Conservation (phyloP, 352 stramenopile species). For the Albugo candida region DNA sequence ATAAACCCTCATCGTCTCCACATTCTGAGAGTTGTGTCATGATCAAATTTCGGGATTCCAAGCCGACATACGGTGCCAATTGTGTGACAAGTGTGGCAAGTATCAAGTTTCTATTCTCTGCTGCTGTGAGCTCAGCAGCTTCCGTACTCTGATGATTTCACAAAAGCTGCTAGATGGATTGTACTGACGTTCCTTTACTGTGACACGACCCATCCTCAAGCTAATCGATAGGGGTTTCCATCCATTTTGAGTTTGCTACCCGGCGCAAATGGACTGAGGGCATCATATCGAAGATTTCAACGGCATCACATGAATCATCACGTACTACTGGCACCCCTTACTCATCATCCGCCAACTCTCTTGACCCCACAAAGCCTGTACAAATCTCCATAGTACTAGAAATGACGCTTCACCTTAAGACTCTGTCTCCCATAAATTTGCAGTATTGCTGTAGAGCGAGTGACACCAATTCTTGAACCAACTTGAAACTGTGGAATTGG, state of each 20-base stretch:
- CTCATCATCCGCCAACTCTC: constrained; percentile 11
- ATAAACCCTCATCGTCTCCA: constrained; percentile 22
- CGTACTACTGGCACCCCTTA: constrained; percentile 25
- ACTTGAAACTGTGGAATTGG: too few relatives aligned
- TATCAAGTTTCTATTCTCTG: constrained; percentile 34
- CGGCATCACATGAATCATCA: constrained; percentile 33
- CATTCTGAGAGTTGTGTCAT: constrained; percentile 35
- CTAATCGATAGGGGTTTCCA: constrained; percentile 19
- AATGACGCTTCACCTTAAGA: constrained; percentile 2
- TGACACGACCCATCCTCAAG: background rate
- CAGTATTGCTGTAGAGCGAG: constrained; percentile 48
- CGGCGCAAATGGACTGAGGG: constrained; percentile 46
- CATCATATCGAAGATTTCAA: constrained; percentile 44
- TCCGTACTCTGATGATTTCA: constrained; percentile 27
- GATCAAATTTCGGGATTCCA: constrained; percentile 32
- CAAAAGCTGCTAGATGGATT: constrained; percentile 9
- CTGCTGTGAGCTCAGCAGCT: constrained; percentile 35
- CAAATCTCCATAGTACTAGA: constrained; percentile 39
- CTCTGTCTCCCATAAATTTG: constrained; percentile 13
- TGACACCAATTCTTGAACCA: constrained; percentile 11
- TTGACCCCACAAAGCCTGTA: constrained; percentile 59
- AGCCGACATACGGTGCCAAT: constrained; percentile 21
- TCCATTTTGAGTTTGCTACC: constrained; percentile 56
- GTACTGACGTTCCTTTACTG: background rate
- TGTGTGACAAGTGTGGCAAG: constrained; percentile 46